Evolutionary conservation across 805 yeast genomes (phyloP), one percentile per base, ranked within the genome.

Genomic region (Saccharomycopsis sp.): DNA sequence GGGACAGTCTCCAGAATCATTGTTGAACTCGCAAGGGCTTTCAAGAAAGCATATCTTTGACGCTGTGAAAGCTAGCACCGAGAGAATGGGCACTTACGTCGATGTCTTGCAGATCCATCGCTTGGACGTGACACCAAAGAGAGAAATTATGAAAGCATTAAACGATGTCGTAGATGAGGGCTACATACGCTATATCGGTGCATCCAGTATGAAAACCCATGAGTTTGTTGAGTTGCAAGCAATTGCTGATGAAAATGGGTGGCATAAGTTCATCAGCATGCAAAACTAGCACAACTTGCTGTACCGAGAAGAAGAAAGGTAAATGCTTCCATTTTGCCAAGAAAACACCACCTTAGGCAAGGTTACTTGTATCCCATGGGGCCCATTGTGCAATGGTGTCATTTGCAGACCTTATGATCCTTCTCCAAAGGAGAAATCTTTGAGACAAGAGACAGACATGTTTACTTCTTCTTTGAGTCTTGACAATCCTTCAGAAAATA

Each of bases 301-400:
- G 3, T 62, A 71, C 49, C 61, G 85, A n/a, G 82, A 77, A 52
- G 83, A 77, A 42, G 85, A 78, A 53, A 58, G 75, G 13, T 84
- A 78, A 52, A 61, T 75, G 67, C 70, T 65, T 45, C 73, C 71
- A 20, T 77, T 61, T 54, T 73, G 80, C 46, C 58, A 69, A 16
- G 58, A 69, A 16, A 61, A 59, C 35, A 67, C 68, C n/a, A 69
- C 69, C 8, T 69, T 78, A 27, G 39, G 48, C 4, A 41, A 35
- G 19, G 39, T 43, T 26, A 80, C 77, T 1, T 41, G 75, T 15
- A 64, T 74, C 39, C 82, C 83, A 6, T 77, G 76, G 75, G 68
- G 76, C 8, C 81, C 82, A 27, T 56, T 64, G 42, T 77, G 76
- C 4, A 58, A 71, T 45, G 83, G 83, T 6, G 23, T 69, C 1